phyloP scores from a whole-genome alignment of 495 filamentous ascomycete genomes.

The Chaetomium cochliodes region DNA sequence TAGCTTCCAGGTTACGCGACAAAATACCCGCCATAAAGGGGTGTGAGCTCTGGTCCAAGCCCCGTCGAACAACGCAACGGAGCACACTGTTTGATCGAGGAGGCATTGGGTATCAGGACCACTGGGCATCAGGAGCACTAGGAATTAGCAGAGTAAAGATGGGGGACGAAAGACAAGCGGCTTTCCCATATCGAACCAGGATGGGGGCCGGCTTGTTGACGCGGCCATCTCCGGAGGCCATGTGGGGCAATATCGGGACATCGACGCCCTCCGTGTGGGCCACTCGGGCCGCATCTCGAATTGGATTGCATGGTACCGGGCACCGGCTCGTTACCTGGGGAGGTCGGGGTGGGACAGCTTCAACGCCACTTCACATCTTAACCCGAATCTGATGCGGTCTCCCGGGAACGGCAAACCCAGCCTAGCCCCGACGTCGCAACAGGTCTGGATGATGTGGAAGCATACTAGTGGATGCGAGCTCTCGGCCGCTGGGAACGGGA shows the following conservation, averaged over 20 bases:
- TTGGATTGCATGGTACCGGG: background rate
- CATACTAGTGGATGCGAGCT: background rate
- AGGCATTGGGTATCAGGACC: background rate
- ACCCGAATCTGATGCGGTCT: no score
- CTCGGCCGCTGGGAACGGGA: constrained; percentile 9
- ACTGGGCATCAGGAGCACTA: no score
- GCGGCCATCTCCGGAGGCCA: background rate
- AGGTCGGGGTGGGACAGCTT: no score
- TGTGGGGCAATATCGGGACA: background rate
- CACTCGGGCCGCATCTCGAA: background rate
- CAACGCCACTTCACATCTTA: no score
- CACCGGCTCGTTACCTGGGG: background rate
- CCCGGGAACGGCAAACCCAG: no score
- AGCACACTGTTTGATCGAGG: background rate
- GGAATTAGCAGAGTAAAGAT: background rate
- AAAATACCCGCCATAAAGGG: no score
- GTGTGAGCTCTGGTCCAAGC: background rate
- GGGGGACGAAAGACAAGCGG: background rate
- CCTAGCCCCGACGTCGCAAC: no score
- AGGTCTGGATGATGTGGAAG: background rate
- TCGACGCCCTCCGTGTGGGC: background rate
- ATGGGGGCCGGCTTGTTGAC: background rate
- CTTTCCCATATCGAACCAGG: background rate
- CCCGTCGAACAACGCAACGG: background rate
- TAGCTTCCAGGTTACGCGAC: no score